A percentile compares a stretch with the other conserved stretches of the same genome.
Conservation (phyloP, 163 green algal species). For the Scenedesmus sp. region DNA sequence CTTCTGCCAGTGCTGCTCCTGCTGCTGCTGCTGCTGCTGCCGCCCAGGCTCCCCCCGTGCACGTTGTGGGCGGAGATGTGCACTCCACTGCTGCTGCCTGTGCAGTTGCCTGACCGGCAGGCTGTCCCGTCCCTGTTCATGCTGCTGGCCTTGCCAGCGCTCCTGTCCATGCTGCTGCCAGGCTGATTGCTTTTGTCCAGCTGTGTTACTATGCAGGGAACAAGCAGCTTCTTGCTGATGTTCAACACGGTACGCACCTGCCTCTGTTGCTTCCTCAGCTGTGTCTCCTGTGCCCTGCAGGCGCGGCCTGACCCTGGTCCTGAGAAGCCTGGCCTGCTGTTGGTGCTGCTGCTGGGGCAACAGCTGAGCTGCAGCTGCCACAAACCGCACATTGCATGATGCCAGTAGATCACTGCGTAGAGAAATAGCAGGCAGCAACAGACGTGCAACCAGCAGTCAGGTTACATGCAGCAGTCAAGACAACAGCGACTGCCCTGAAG, state of each 20-base stretch:
- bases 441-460: not conserved
- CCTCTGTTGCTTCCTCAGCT: not conserved
- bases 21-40: constrained; percentile 38
- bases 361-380: not conserved
- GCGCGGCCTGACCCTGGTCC: not conserved
- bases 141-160: not conserved
- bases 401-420: not conserved
- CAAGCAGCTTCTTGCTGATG: not conserved
- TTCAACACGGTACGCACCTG: not conserved
- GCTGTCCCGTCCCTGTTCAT: not conserved
- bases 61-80: not conserved
- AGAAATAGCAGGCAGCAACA: not conserved
- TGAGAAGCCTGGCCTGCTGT: not conserved
- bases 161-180: not conserved
- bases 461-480: not conserved
- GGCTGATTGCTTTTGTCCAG: not conserved
- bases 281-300: not conserved
- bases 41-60: not conserved
- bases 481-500: not conserved
- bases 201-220: not conserved
- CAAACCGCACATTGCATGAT: not conserved
- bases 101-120: not conserved
- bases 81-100: not conserved
- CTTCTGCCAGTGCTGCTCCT: not conserved
- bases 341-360: not conserved